Evolutionary conservation across 768 basidiomycete species (phyloP).

Genomic region (Boletus speciosus): DNA sequence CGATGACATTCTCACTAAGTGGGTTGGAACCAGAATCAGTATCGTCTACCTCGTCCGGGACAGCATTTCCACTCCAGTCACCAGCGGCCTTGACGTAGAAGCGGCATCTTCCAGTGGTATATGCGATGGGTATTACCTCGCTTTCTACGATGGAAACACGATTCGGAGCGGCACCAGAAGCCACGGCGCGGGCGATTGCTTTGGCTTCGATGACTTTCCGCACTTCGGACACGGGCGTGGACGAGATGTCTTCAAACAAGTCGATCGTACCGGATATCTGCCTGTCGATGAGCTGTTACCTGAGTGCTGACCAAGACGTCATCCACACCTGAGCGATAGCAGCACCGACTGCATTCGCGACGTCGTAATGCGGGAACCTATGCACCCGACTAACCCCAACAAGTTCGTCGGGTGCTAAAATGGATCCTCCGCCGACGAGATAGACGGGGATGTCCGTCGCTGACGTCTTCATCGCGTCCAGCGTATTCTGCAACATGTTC

Average conservation of each 20-base stretch:
- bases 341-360: conserved; percentile 63
- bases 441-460: conserved; percentile 54
- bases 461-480: conserved; percentile 66
- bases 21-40: background rate
- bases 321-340: conserved; percentile 39
- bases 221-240: conserved; percentile 31
- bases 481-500: conserved; percentile 40
- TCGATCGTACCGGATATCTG: conserved; percentile 45
- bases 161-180: conserved; percentile 42
- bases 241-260: conserved; percentile 41
- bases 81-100: conserved; percentile 63
- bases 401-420: conserved; percentile 50
- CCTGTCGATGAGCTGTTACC: conserved; percentile 8
- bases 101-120: conserved; percentile 32
- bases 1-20: conserved; percentile 3
- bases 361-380: conserved; percentile 47
- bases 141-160: conserved; percentile 53
- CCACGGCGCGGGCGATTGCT: conserved; percentile 43
- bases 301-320: background rate
- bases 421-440: conserved; percentile 64
- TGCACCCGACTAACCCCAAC: conserved; percentile 51
- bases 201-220: conserved; percentile 33
- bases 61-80: conserved; percentile 36
- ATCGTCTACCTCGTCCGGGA: conserved; percentile 22
- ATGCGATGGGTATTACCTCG: conserved; percentile 45